These are phyloP conservation scores for Umbilicus rupestris DNA, from an alignment of 164 flowering plant species.

Conservation along the genomic window DNA sequence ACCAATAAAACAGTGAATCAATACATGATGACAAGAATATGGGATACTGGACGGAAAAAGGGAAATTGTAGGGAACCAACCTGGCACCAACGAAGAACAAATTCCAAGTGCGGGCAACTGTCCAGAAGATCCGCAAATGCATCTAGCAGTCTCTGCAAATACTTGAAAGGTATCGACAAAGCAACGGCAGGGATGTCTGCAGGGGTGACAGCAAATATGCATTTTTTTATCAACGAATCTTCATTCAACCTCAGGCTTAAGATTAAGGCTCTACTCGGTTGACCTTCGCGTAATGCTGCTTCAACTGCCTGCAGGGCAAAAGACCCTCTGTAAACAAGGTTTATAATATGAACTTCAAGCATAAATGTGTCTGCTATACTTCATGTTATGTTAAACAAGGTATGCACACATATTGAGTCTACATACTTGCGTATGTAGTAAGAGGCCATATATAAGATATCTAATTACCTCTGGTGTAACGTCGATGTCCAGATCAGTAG, in stretches of 20 bases:
- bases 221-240: constrained; percentile 65
- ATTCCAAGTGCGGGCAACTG: constrained; percentile 76
- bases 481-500: constrained; percentile 95
- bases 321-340: neutral
- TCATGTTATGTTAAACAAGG: neutral
- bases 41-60: too few relatives aligned
- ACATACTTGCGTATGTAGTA: neutral
- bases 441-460: neutral
- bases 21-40: neutral
- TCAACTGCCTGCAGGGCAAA: constrained; percentile 62
- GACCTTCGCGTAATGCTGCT: constrained; percentile 56
- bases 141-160: constrained; percentile 69
- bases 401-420: neutral
- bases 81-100: constrained; percentile 85
- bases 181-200: constrained; percentile 61
- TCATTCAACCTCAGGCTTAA: constrained; percentile 87
- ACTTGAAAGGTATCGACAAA: constrained; percentile 59
- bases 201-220: constrained; percentile 64
- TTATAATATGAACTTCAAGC: neutral
- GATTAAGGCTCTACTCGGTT: constrained; percentile 54
- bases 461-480: constrained; percentile 81
- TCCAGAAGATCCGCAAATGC: constrained; percentile 81
- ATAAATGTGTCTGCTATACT: neutral
- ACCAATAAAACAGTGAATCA: constrained; percentile 8
- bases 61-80: constrained; percentile 22